Evolutionary conservation across 768 basidiomycete species (phyloP).

Genomic region (Leccinum arenicola): DNA sequence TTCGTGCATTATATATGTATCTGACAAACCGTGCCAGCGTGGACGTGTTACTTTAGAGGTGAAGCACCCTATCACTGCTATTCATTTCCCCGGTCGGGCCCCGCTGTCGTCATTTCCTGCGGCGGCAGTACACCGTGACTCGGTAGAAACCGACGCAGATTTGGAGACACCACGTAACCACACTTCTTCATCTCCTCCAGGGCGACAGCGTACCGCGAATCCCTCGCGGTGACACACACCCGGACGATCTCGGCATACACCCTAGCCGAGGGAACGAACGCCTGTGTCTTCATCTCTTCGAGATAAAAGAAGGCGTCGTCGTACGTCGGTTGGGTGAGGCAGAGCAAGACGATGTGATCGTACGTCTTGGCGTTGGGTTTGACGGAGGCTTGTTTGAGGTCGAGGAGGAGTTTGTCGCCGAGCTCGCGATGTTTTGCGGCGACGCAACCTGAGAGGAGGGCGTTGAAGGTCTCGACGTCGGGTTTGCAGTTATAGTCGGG

Average conservation of each 20-base stretch:
- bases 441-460: slow-evolving; percentile 65
- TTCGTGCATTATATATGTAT: background rate
- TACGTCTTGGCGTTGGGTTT: slow-evolving; percentile 60
- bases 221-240: slow-evolving; percentile 54
- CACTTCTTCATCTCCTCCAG: slow-evolving; percentile 68
- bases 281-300: slow-evolving; percentile 78
- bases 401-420: slow-evolving; percentile 62
- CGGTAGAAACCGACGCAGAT: slow-evolving; percentile 34
- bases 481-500: slow-evolving; percentile 54
- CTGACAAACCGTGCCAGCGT: background rate
- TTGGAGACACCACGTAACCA: slow-evolving; percentile 43
- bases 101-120: background rate
- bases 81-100: background rate
- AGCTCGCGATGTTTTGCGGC: slow-evolving; percentile 56
- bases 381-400: slow-evolving; percentile 59
- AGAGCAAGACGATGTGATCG: slow-evolving; percentile 64
- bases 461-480: slow-evolving; percentile 64
- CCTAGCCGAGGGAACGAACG: slow-evolving; percentile 47
- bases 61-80: background rate
- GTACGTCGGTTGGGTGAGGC: slow-evolving; percentile 67
- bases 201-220: slow-evolving; percentile 62
- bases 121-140: slow-evolving; percentile 5
- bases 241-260: slow-evolving; percentile 61
- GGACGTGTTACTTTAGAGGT: background rate
- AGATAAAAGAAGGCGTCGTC: slow-evolving; percentile 89